Evolutionary conservation across 1,139 yeast genomes (phyloP).

Genomic region (Sugiyamaella neomexicana): DNA sequence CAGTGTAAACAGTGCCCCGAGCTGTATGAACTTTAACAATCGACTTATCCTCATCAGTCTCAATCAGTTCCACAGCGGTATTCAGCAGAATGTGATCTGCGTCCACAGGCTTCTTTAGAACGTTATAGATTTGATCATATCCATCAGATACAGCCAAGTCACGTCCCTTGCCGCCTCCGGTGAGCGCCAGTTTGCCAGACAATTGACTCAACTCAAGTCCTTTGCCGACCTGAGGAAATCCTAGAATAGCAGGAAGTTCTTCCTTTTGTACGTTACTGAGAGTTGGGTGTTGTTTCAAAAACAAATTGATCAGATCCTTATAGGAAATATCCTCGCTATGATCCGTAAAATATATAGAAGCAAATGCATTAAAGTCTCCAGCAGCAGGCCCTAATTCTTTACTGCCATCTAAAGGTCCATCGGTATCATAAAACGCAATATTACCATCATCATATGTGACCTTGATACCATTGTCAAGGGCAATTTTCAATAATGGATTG

Average conservation of each 20-base stretch:
- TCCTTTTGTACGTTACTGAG: conserved; percentile 49
- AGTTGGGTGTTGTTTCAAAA: conserved; percentile 47
- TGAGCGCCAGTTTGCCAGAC: conserved; percentile 35
- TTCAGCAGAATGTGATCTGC: conserved; percentile 45
- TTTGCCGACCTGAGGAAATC: conserved; percentile 71
- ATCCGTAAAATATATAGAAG: conserved; percentile 49
- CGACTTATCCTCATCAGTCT: conserved; percentile 24
- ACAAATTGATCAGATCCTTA: conserved; percentile 51
- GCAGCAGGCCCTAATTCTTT: conserved; percentile 49
- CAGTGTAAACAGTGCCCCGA: conserved; percentile 37
- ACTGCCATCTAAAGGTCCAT: conserved; percentile 39
- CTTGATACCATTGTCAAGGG: conserved; percentile 34
- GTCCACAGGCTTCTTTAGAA: conserved; percentile 42
- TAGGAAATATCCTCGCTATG: conserved; percentile 55
- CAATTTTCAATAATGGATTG: conserved; percentile 50
- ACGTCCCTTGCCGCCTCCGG: conserved; percentile 82
- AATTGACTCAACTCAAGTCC: conserved; percentile 53
- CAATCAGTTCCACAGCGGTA: conserved; percentile 51
- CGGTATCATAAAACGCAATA: conserved; percentile 37
- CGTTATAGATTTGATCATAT: conserved; percentile 35
- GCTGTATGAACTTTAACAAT: conserved; percentile 34
- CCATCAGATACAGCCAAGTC: conserved; percentile 91
- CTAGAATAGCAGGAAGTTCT: conserved; percentile 50
- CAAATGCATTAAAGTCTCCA: conserved; percentile 60
- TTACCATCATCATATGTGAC: conserved; percentile 50